Evolutionary conservation across 441 rosid species (phyloP).

Genomic region (Pelargonium fulgidum): DNA sequence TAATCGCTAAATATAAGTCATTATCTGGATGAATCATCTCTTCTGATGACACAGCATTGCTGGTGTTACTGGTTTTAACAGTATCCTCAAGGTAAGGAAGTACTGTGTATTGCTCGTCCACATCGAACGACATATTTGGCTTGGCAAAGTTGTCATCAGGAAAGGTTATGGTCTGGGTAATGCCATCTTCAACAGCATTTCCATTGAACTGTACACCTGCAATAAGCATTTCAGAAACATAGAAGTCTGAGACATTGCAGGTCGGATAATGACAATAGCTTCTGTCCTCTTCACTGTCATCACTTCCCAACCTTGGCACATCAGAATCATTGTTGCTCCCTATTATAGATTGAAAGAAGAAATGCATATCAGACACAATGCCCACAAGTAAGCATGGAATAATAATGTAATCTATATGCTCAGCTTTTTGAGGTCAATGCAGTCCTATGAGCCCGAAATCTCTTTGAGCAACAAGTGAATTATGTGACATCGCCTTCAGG

Average conservation of each 20-base stretch:
- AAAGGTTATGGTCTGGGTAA: constrained; percentile 39
- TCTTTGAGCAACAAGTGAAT: no score
- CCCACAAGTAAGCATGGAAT: not conserved
- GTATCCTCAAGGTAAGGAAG: constrained; percentile 74
- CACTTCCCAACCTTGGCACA: constrained; percentile 39
- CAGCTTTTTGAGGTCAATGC: not conserved
- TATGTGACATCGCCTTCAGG: no score
- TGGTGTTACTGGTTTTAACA: constrained; percentile 36
- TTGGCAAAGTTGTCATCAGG: constrained; percentile 62
- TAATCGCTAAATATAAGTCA: constrained; percentile 52
- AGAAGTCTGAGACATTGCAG: constrained; percentile 73
- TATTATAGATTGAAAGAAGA: constrained; percentile 19
- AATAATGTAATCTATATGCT: not conserved
- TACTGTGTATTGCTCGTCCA: constrained; percentile 62
- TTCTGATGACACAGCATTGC: constrained; percentile 41
- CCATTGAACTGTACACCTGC: constrained; percentile 67
- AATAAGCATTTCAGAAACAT: constrained; percentile 68
- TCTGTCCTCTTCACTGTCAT: constrained; percentile 44
- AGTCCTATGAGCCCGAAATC: no score
- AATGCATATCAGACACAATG: constrained; percentile 2
- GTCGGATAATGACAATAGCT: constrained; percentile 50
- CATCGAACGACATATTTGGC: constrained; percentile 45
- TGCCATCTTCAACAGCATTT: constrained; percentile 37
- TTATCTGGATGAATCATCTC: constrained; percentile 34
- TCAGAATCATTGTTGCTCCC: constrained; percentile 38